These are phyloP conservation scores for Fraxinus americana DNA, from an alignment of 257 asterid species.

Conservation along the genomic window DNA sequence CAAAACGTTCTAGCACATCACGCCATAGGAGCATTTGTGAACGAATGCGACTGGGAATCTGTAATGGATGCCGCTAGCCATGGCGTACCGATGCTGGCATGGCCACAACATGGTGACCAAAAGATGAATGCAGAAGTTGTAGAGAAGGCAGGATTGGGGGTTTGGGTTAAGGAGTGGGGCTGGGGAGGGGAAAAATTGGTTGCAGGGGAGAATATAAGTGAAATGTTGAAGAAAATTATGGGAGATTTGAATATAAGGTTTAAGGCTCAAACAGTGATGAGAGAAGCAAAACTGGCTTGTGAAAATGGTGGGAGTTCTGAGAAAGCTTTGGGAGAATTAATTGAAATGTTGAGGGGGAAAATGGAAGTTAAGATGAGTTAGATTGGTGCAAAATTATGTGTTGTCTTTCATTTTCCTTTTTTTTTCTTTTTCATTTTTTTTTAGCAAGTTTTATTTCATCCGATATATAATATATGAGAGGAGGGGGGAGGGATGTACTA, in stretches of 20 bases:
- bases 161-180: constrained; percentile 42
- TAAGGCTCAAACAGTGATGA: constrained; percentile 34
- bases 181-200: constrained; percentile 40
- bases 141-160: constrained; percentile 39
- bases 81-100: constrained; percentile 48
- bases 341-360: constrained; percentile 21
- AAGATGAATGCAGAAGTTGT: constrained; percentile 46
- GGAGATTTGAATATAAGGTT: constrained; percentile 27
- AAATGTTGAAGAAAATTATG: constrained; percentile 31
- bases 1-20: constrained; percentile 41
- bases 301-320: constrained; percentile 35
- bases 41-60: constrained; percentile 51
- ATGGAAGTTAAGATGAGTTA: too few species aligned
- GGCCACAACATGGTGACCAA: constrained; percentile 60
- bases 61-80: constrained; percentile 47
- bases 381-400: neutral
- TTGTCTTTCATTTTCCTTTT: too few species aligned
- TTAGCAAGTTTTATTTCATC: neutral
- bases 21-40: constrained; percentile 43
- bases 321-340: constrained; percentile 19
- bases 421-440: too few species aligned
- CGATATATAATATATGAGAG: too few species aligned
- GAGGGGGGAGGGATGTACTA: too few species aligned
- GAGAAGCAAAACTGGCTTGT: constrained; percentile 33
- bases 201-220: constrained; percentile 30